Evolutionary conservation across 106 monocot species (phyloP).

Genomic region (Vanilla planifolia): DNA sequence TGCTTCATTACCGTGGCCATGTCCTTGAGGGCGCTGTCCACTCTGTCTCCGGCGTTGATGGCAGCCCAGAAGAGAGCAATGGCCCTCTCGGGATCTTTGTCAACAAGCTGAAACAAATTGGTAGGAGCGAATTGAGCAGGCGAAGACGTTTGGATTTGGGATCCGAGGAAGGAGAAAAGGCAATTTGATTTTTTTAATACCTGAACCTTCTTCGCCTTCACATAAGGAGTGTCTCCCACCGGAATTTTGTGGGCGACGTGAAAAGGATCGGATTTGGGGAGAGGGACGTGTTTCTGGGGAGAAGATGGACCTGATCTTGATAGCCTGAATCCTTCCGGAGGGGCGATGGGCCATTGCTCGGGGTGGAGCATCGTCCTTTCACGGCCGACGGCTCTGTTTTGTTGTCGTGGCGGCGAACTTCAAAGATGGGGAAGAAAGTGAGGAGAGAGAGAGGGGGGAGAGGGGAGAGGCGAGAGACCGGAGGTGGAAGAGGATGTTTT

Average conservation of each 20-base stretch:
- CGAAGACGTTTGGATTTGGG: background rate
- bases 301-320: slow-evolving; percentile 65
- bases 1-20: slow-evolving; percentile 99
- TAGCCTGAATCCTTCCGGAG: slow-evolving; percentile 11
- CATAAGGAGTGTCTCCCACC: slow-evolving; percentile 84
- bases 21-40: slow-evolving; percentile 86
- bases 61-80: slow-evolving; percentile 88
- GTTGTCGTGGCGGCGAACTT: too few species aligned
- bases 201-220: slow-evolving; percentile 85
- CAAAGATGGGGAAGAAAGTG: slow-evolving; percentile 1
- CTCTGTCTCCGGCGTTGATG: slow-evolving; percentile 79
- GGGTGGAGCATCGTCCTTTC: background rate
- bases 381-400: too few species aligned
- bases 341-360: slow-evolving; percentile 3
- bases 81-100: slow-evolving; percentile 82
- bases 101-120: slow-evolving; percentile 44
- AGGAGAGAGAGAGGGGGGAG: background rate
- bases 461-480: background rate
- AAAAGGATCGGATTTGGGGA: slow-evolving; percentile 38
- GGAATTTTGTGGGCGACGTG: slow-evolving; percentile 79
- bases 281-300: slow-evolving; percentile 37
- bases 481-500: too few species aligned
- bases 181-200: slow-evolving; percentile 19
- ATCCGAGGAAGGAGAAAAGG: background rate
- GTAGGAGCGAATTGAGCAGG: background rate